These are phyloP conservation scores for Circinella umbellata DNA, from an alignment of 371 early-diverging fungal genomes.

Conservation along the genomic window DNA sequence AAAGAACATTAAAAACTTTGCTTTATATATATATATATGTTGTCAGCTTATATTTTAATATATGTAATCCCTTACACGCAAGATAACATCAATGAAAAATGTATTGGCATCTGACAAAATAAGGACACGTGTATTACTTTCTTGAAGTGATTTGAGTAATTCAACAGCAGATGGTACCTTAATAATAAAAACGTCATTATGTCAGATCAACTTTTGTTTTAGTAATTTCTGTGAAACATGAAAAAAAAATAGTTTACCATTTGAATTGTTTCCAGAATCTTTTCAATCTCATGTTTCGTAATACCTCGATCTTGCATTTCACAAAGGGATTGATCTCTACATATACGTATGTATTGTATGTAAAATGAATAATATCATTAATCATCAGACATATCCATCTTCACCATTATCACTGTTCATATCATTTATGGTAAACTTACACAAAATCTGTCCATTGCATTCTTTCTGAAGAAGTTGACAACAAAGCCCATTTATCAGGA, in stretches of 20 bases:
- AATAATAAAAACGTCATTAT: background rate
- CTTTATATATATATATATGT: background rate
- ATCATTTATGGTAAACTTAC: background rate
- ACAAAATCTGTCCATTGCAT: conserved; percentile 64
- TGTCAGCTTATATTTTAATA: conserved; percentile 40
- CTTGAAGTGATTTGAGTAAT: conserved; percentile 50
- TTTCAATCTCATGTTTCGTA: conserved; percentile 52
- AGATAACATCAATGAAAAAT: conserved; percentile 71
- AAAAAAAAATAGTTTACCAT: conserved; percentile 51
- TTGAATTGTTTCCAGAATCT: conserved; percentile 53
- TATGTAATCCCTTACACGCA: conserved; percentile 20
- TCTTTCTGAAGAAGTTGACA: conserved; percentile 19
- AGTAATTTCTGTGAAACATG: background rate
- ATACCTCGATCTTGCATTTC: conserved; percentile 61
- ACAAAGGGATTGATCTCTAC: conserved; percentile 56
- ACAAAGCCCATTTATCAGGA: conserved; percentile 36
- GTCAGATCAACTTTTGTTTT: background rate
- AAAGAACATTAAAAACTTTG: background rate
- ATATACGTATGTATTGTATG: background rate
- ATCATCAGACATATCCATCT: background rate
- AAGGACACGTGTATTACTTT: conserved; percentile 57
- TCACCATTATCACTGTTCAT: background rate
- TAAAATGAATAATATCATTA: no score
- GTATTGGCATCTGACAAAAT: conserved; percentile 81
- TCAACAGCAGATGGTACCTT: conserved; percentile 62